Evolutionary conservation across 352 stramenopile species (phyloP).

Genomic region (Globisporangium splendens): DNA sequence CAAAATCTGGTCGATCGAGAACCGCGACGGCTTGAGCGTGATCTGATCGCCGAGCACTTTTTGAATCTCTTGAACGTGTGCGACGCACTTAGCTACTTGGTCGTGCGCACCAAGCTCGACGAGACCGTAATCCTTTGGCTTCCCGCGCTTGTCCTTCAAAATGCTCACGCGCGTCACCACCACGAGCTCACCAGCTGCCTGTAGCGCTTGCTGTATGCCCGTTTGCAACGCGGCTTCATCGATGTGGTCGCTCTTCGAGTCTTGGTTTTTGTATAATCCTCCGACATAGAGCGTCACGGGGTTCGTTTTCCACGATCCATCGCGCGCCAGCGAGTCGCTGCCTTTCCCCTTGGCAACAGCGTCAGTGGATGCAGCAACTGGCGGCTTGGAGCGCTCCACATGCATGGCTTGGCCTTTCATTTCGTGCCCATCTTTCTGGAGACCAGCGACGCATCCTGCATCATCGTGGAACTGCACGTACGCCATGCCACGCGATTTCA

Average conservation of each 20-base stretch:
- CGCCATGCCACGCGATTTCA: slow-evolving; percentile 72
- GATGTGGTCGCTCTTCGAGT: slow-evolving; percentile 19
- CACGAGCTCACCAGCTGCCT: slow-evolving; percentile 21
- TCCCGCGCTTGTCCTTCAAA: slow-evolving; percentile 49
- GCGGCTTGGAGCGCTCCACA: slow-evolving; percentile 50
- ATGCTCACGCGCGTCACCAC: slow-evolving; percentile 49
- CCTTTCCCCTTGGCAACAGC: background rate
- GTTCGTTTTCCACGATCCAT: slow-evolving; percentile 44
- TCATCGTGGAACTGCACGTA: slow-evolving; percentile 67
- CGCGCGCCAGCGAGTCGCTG: slow-evolving; percentile 3
- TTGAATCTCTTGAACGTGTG: slow-evolving; percentile 27
- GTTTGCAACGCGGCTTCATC: slow-evolving; percentile 31
- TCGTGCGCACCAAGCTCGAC: slow-evolving; percentile 39
- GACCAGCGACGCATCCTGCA: too few relatives aligned
- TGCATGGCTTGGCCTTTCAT: slow-evolving; percentile 27
- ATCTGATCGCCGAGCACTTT: slow-evolving; percentile 42
- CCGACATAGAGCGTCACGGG: slow-evolving; percentile 60
- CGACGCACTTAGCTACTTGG: slow-evolving; percentile 27
- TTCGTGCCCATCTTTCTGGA: slow-evolving; percentile 4
- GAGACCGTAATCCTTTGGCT: slow-evolving; percentile 66
- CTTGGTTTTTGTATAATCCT: slow-evolving; percentile 22
- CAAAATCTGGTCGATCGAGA: slow-evolving; percentile 62
- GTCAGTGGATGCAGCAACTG: slow-evolving; percentile 7
- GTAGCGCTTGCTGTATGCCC: slow-evolving; percentile 37
- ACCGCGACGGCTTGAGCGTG: slow-evolving; percentile 50